Evolutionary conservation across 305 asterid species (phyloP).

Genomic region (Withania somnifera): DNA sequence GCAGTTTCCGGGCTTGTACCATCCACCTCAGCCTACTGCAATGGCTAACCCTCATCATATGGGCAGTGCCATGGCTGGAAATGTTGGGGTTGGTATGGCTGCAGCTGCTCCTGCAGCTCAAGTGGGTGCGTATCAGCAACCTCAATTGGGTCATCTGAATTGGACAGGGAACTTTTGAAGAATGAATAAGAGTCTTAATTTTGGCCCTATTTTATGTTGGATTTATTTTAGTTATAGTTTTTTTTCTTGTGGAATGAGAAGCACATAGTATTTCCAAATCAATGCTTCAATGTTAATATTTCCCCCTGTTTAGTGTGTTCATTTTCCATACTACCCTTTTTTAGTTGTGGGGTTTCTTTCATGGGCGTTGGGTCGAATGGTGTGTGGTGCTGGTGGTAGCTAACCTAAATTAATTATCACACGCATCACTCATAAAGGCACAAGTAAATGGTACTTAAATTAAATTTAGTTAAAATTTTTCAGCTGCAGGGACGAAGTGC

Average conservation of each 20-base stretch:
- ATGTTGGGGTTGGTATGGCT: slow-evolving; percentile 62
- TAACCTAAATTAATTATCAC: not conserved
- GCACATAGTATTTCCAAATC: not conserved
- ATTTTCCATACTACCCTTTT: not conserved
- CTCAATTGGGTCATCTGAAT: slow-evolving; percentile 82
- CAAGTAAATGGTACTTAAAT: not conserved
- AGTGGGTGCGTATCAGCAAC: slow-evolving; percentile 83
- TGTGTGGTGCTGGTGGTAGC: not conserved
- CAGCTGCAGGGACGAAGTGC: not conserved
- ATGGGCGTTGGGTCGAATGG: not conserved
- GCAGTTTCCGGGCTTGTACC: slow-evolving; percentile 89
- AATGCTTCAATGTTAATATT: not conserved
- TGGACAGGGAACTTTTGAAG: slow-evolving; percentile 82
- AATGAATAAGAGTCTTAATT: not conserved
- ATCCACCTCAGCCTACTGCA: slow-evolving; percentile 53
- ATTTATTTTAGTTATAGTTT: not conserved
- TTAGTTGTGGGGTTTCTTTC: not conserved
- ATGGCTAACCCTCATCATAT: slow-evolving; percentile 78
- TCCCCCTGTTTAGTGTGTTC: not conserved
- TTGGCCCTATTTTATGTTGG: not conserved
- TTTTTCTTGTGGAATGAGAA: slow-evolving; percentile 1
- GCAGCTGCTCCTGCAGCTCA: slow-evolving; percentile 77
- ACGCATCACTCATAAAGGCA: not conserved
- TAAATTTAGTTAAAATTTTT: not conserved
- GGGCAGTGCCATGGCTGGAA: slow-evolving; percentile 67